Evolutionary conservation across 2,329 filamentous ascomycete species (phyloP), one percentile per base, ranked within the genome.

Genomic region (Blastomyces gilchristii): DNA sequence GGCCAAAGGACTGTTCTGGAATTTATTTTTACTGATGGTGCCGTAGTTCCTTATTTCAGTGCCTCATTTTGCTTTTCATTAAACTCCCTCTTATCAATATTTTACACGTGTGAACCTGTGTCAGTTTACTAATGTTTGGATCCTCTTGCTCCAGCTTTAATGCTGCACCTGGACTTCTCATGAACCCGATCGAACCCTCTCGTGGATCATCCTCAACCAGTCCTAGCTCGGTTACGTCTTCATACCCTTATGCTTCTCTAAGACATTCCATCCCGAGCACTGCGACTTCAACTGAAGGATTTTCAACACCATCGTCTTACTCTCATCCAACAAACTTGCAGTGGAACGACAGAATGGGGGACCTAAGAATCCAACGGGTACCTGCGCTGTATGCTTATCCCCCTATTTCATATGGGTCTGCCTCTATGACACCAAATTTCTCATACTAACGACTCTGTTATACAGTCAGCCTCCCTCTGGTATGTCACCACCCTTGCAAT

Each of bases 131-230:
- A 58, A 63, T 65, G 58, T 58, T 66, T 56, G 37, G 62, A 54
- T 64, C 66, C 63, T 63, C 63, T 69, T 67, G 68, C 69, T 71
- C 67, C 74, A 84, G 82, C 71, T 84, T 81, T 72, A 77, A 80
- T 65, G 69, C 78, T 66, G 76, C 76, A 65, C 73, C 78, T 70
- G 77, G 79, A 68, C 78, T 83, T 68, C 79, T 83, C 64, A 75
- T 79, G 73, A 78, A 75, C 67, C 76, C 78, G 61, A 70, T 76
- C 61, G 82, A 85, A 74, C 82, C 82, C 65, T 81, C 79, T 63
- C 81, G 79, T 63, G 82, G 81, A 70, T 83, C 79, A 67, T 79
- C 78, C 69, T 81, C 80, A 67, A 78, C 79, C 68, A 81, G 78
- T 69, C 79, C 79, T 64, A 79, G 78, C 68, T 82, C 81, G 67